phyloP scores from a whole-genome alignment of 345 rosid genomes.

The Toxicodendron radicans region DNA sequence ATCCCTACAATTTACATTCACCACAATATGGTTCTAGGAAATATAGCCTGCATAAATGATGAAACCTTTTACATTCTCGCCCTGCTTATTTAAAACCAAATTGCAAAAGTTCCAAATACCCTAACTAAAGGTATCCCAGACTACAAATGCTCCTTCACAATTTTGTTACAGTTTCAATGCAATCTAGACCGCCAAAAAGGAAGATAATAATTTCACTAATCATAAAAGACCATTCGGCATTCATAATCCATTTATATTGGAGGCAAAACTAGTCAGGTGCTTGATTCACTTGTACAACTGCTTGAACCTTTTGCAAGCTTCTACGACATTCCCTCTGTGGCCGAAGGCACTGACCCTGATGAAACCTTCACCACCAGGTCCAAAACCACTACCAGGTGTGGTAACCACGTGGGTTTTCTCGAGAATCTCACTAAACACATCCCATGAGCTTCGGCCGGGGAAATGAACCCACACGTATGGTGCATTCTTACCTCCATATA shows the following conservation, averaged over 20 bases:
- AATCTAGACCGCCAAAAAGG: not conserved
- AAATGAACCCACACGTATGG: conserved; percentile 97
- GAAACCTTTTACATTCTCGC: not conserved
- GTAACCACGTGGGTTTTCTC: conserved; percentile 97
- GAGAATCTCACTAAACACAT: conserved; percentile 82
- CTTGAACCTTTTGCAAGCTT: conserved; percentile 92
- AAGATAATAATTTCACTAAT: too few relatives aligned
- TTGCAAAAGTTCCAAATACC: not conserved
- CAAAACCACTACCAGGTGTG: conserved; percentile 93
- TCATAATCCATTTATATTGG: not conserved
- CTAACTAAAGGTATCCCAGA: not conserved
- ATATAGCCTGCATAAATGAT: too few relatives aligned
- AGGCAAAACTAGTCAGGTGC: not conserved
- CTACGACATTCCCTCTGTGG: conserved; percentile 75
- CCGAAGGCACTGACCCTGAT: conserved; percentile 94
- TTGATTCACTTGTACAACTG: conserved; percentile 31
- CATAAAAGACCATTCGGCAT: too few relatives aligned
- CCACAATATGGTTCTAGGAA: too few relatives aligned
- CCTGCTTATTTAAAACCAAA: not conserved
- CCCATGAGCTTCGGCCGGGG: conserved; percentile 96
- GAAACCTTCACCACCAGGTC: conserved; percentile 97
- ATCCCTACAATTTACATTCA: too few relatives aligned
- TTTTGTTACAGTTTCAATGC: not conserved
- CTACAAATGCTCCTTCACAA: not conserved
- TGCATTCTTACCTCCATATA: conserved; percentile 84